Percentiles rank a stretch among this genome's conserved stretches.
These are phyloP conservation scores for Lachnellula willkommii DNA, from an alignment of 2,329 filamentous ascomycete species.

Conservation along the genomic window DNA sequence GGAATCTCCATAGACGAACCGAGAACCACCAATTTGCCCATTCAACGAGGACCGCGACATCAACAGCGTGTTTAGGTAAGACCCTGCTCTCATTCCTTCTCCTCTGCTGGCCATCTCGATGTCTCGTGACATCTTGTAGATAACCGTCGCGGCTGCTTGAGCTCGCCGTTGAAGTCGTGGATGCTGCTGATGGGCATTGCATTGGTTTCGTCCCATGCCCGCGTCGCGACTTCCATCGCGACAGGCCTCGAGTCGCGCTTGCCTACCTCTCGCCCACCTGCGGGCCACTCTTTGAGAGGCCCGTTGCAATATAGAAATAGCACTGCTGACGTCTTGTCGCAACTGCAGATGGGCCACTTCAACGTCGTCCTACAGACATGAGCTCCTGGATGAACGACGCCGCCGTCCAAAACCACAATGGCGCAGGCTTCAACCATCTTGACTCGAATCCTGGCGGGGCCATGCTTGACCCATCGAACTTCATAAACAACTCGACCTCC, in stretches of 20 bases:
- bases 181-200: slow-evolving; percentile 11
- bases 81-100: slow-evolving; percentile 27
- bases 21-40: slow-evolving; percentile 5
- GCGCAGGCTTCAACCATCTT: slow-evolving; percentile 61
- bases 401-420: slow-evolving; percentile 63
- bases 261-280: slow-evolving; percentile 20
- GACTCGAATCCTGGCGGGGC: slow-evolving; percentile 51
- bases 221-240: slow-evolving; percentile 32
- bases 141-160: slow-evolving; percentile 11
- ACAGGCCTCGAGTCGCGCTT: slow-evolving; percentile 20
- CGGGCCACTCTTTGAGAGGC: slow-evolving; percentile 21
- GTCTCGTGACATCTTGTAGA: slow-evolving; percentile 27
- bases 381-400: slow-evolving; percentile 69
- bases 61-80: slow-evolving; percentile 31
- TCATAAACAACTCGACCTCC: slow-evolving; percentile 54
- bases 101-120: slow-evolving; percentile 12
- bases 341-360: slow-evolving; percentile 31
- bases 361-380: slow-evolving; percentile 51
- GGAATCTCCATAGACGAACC: not conserved
- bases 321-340: slow-evolving; percentile 27
- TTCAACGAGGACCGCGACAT: slow-evolving; percentile 4
- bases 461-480: slow-evolving; percentile 63
- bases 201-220: slow-evolving; percentile 19
- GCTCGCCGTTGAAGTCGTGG: slow-evolving; percentile 12
- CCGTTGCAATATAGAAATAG: slow-evolving; percentile 9